These are phyloP conservation scores for Daldinia vernicosa DNA, from an alignment of 495 filamentous ascomycete genomes.

Conservation along the genomic window DNA sequence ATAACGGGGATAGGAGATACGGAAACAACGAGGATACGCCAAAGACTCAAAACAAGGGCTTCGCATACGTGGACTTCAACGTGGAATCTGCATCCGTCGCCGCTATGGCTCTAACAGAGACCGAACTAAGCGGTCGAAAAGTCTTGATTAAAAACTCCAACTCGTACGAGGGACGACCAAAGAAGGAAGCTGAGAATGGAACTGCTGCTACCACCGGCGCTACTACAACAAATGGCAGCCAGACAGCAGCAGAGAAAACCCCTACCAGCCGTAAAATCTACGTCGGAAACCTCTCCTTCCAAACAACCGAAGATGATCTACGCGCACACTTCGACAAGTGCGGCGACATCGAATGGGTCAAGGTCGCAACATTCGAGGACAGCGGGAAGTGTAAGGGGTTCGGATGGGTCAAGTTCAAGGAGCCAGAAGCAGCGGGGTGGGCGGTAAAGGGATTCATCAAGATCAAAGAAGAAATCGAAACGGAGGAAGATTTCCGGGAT, in stretches of 20 bases:
- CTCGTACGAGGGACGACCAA: constrained; percentile 79
- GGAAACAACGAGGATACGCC: constrained; percentile 54
- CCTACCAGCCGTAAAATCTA: constrained; percentile 83
- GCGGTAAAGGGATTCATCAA: constrained; percentile 85
- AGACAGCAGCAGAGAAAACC: constrained; percentile 47
- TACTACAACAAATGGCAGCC: constrained; percentile 50
- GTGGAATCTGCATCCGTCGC: constrained; percentile 70
- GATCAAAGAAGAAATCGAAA: constrained; percentile 63
- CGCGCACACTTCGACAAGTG: constrained; percentile 82
- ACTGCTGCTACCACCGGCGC: constrained; percentile 48
- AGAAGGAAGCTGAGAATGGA: constrained; percentile 55
- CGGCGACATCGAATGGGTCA: constrained; percentile 78
- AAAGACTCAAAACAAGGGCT: constrained; percentile 73
- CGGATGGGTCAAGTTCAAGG: constrained; percentile 91
- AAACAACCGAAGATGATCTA: constrained; percentile 82
- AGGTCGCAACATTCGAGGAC: constrained; percentile 95
- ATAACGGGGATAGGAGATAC: constrained; percentile 41
- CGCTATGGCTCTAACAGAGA: constrained; percentile 82
- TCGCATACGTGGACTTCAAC: constrained; percentile 94
- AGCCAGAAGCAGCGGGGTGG: constrained; percentile 73
- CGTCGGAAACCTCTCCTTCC: constrained; percentile 89
- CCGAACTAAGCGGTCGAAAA: constrained; percentile 74
- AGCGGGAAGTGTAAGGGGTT: constrained; percentile 97
- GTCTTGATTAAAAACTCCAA: constrained; percentile 92
- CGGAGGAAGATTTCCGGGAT: constrained; percentile 66